phyloP scores from a whole-genome alignment of 805 yeast species.

The Kodamaea kakaduensis region DNA sequence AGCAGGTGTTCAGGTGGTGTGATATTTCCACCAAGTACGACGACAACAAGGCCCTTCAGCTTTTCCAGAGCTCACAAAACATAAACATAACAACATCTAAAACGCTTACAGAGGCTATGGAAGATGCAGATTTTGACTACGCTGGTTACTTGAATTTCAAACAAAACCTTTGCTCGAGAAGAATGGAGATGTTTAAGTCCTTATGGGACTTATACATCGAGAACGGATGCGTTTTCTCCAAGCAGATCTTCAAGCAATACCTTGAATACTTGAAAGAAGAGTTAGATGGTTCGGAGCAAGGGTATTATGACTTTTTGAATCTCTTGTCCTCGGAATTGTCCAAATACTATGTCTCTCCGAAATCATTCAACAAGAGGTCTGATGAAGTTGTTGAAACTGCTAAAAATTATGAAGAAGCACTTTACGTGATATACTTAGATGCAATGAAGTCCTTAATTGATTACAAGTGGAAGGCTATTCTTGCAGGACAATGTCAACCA shows the following conservation, averaged over 20 bases:
- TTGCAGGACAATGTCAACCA: conserved; percentile 27
- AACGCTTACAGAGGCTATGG: conserved; percentile 24
- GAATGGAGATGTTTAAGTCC: conserved; percentile 25
- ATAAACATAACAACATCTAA: conserved; percentile 5
- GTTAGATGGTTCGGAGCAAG: conserved; percentile 15
- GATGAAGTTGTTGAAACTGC: conserved; percentile 6
- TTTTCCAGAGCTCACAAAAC: conserved; percentile 17
- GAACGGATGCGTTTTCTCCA: conserved; percentile 22
- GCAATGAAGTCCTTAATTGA: conserved; percentile 26
- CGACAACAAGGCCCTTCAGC: conserved; percentile 23
- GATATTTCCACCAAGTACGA: conserved; percentile 30
- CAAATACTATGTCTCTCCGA: conserved; percentile 12
- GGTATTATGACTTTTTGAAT: conserved; percentile 23
- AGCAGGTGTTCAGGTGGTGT: conserved; percentile 34
- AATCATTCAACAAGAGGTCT: conserved; percentile 18
- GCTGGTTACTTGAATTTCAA: conserved; percentile 31
- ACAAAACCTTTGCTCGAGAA: conserved; percentile 20
- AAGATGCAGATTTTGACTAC: conserved; percentile 35
- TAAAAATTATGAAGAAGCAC: conserved; percentile 8
- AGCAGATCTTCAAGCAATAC: conserved; percentile 22
- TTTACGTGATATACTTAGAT: conserved; percentile 15
- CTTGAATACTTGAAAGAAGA: conserved; percentile 23
- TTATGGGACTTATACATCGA: conserved; percentile 34
- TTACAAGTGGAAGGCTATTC: conserved; percentile 23
- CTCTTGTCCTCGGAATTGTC: conserved; percentile 13